These are phyloP conservation scores for Bretschneidera sinensis DNA, from an alignment of 345 rosid species.

Conservation along the genomic window DNA sequence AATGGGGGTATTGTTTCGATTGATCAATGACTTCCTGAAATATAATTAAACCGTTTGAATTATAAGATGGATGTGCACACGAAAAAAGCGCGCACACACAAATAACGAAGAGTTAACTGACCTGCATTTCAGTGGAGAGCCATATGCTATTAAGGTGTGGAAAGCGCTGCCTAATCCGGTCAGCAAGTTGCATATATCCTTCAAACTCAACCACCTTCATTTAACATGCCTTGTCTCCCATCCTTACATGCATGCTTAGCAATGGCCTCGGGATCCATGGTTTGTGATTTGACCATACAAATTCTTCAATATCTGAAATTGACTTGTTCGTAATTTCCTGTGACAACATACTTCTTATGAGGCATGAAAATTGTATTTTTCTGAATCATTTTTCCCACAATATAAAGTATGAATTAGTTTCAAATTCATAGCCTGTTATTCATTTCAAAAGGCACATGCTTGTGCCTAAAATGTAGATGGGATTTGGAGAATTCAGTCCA, in stretches of 20 bases:
- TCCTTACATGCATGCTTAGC: slow-evolving; percentile 92
- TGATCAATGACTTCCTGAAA: slow-evolving; percentile 61
- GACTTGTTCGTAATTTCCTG: slow-evolving; percentile 29
- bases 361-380: not conserved
- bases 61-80: not conserved
- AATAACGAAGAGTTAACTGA: too few relatives aligned
- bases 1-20: slow-evolving; percentile 37
- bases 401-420: too few relatives aligned
- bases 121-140: slow-evolving; percentile 98
- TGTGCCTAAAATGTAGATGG: too few relatives aligned
- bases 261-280: slow-evolving; percentile 91
- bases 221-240: slow-evolving; percentile 98
- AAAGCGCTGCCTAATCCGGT: slow-evolving; percentile 49
- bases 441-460: too few relatives aligned
- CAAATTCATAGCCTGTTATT: too few relatives aligned
- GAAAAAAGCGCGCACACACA: too few relatives aligned
- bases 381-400: too few relatives aligned
- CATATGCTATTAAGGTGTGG: slow-evolving; percentile 70
- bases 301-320: slow-evolving; percentile 55
- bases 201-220: slow-evolving; percentile 77
- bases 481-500: too few relatives aligned
- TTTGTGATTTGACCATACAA: slow-evolving; percentile 74
- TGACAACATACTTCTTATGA: slow-evolving; percentile 2
- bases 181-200: slow-evolving; percentile 66
- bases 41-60: not conserved